Conservation (phyloP, 1,284 basidiomycete species). For the Rhodotorula mucilaginosa region DNA sequence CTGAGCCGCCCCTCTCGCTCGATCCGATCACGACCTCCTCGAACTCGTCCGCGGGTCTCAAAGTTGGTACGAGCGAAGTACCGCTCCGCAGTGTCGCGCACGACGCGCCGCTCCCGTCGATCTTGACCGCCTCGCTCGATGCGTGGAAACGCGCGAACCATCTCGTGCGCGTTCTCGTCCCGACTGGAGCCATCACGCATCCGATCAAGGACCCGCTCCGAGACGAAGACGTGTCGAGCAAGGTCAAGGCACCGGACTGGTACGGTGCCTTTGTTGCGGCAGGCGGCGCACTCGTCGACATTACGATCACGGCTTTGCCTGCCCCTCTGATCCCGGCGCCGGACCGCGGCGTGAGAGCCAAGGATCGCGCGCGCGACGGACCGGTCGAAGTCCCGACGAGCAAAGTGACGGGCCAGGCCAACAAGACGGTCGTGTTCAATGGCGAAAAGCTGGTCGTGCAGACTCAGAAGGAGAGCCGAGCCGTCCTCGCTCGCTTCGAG, state of each 20-base stretch:
- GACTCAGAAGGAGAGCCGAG: slow-evolving; percentile 46
- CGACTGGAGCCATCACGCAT: slow-evolving; percentile 36
- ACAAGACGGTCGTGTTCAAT: slow-evolving; percentile 34
- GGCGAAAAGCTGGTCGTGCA: slow-evolving; percentile 71
- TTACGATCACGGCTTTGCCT: slow-evolving; percentile 57
- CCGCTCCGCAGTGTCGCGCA: slow-evolving; percentile 37
- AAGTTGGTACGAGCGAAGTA: slow-evolving; percentile 5
- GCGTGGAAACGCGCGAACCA: slow-evolving; percentile 40
- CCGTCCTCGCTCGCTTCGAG: slow-evolving; percentile 63
- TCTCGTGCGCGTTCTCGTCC: slow-evolving; percentile 37
- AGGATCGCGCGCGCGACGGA: slow-evolving; percentile 23
- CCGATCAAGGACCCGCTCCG: slow-evolving; percentile 36
- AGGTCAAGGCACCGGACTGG: slow-evolving; percentile 45
- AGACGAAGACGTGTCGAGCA: background rate
- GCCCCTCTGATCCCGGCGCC: background rate
- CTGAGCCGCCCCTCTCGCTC: slow-evolving; percentile 23
- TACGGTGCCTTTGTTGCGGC: slow-evolving; percentile 19
- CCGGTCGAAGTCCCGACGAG: slow-evolving; percentile 50
- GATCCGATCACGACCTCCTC: slow-evolving; percentile 13
- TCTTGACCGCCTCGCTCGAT: slow-evolving; percentile 41
- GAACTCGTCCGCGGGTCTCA: background rate
- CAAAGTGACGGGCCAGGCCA: slow-evolving; percentile 53
- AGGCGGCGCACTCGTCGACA: slow-evolving; percentile 61
- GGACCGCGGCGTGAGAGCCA: slow-evolving; percentile 4
- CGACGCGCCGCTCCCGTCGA: slow-evolving; percentile 40